Evolutionary conservation across 129 eudicot genomes (phyloP), one percentile per base, ranked within the genome.

Genomic region (Solidago caesia): DNA sequence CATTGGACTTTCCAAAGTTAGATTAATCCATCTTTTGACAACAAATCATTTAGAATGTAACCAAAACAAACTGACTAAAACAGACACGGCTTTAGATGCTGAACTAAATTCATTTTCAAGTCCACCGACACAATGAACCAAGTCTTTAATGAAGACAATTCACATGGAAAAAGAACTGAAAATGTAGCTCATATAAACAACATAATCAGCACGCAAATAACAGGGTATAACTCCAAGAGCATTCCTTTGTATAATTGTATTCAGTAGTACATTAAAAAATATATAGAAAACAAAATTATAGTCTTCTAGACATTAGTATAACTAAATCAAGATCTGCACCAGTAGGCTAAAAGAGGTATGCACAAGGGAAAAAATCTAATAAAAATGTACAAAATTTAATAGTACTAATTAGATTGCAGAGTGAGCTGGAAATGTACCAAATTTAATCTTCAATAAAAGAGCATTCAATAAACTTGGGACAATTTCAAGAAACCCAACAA

Each of bases 371-470:
- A 65, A 21, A 26, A 44, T 53, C 74, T 14, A 67, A 45, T 58
- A 68, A 56, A 33, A 45, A 21, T 56, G 66, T n/a, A 60, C 57
- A 43, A 4, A 43, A 21, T 15, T 57, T 15, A 71, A 55, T 8
- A 10, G 9, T 5, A 33, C 2, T 33, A 29, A 51, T 44, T 67
- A 66, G 39, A 75, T 53, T 44, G 46, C 46, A 66, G 33, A 21
- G 27, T 45, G 63, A 76, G 68, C 41, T 68, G 53, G 69, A 69
- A 77, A 59, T 29, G 49, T 27, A 76, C 68, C 74, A 67, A 76
- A 44, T 26, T 77, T 4, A 58, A 76, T 27, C 80, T 8, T 44
- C 26, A 66, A 55, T 56, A 7, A 51, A 76, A 76, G 64, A 42
- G 47, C 80, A 77, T 77, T 69, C 53, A 68, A 59, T 58, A 29